Evolutionary conservation across 2,329 filamentous ascomycete genomes (phyloP).

Genomic region (Ascochyta fabae): DNA sequence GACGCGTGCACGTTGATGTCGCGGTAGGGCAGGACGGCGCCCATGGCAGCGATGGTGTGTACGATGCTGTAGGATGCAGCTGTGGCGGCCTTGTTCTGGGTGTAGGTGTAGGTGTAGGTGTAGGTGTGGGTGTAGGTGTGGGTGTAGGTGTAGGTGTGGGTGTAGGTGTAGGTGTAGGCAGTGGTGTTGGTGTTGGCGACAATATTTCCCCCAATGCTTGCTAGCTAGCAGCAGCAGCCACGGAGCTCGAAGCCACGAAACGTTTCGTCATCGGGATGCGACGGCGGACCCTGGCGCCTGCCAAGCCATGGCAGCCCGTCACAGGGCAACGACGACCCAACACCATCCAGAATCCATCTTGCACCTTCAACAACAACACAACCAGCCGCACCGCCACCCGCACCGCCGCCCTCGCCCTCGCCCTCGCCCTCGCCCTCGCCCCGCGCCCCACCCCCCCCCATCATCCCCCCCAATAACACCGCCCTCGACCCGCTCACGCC

Average conservation of each 20-base stretch:
- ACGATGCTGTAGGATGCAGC: too few species aligned
- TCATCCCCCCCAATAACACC: neutral
- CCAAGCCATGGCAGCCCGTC: constrained; percentile 16
- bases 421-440: constrained; percentile 14
- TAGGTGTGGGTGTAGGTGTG: too few species aligned
- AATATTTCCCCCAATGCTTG: neutral
- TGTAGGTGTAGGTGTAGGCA: too few species aligned
- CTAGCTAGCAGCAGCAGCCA: too few species aligned
- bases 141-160: too few species aligned
- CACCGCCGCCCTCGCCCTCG: constrained; percentile 19
- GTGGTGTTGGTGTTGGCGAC: neutral
- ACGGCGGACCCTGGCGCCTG: neutral
- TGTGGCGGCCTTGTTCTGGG: too few species aligned
- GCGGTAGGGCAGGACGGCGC: constrained; percentile 73
- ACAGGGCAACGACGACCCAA: constrained; percentile 13
- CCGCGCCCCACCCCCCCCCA: too few species aligned
- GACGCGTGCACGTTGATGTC: constrained; percentile 98
- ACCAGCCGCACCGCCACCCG: constrained; percentile 3
- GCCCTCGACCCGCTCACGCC: constrained; percentile 26
- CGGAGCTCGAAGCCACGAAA: constrained; percentile 6
- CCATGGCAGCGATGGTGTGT: constrained; percentile 49
- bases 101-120: too few species aligned
- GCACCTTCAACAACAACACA: constrained; percentile 15
- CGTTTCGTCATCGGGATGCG: constrained; percentile 26
- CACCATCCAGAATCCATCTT: constrained; percentile 6